These are phyloP conservation scores for Salix brachista DNA, from an alignment of 345 rosid genomes.

Conservation along the genomic window DNA sequence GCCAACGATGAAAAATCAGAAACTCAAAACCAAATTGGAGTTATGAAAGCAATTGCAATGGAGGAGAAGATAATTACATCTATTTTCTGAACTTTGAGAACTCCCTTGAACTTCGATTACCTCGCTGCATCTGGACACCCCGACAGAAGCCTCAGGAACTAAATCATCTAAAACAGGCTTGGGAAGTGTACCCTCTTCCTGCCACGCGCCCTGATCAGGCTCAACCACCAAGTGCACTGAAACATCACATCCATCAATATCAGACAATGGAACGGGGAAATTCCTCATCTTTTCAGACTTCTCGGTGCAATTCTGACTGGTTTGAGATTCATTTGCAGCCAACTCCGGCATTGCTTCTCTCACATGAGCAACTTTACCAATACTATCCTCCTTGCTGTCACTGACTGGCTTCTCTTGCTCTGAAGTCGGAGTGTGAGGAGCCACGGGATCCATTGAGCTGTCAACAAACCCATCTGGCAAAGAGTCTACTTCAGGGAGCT, in stretches of 20 bases:
- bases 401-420: slow-evolving; percentile 40
- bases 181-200: slow-evolving; percentile 20
- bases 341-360: slow-evolving; percentile 15
- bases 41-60: not conserved
- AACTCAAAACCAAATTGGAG: not conserved
- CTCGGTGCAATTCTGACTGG: slow-evolving; percentile 30
- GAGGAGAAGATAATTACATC: slow-evolving; percentile 36
- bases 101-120: slow-evolving; percentile 36
- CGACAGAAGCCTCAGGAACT: slow-evolving; percentile 23
- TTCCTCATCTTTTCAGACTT: slow-evolving; percentile 47
- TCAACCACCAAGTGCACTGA: slow-evolving; percentile 32
- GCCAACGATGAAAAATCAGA: slow-evolving; percentile 9
- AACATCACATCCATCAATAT: slow-evolving; percentile 39
- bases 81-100: slow-evolving; percentile 35
- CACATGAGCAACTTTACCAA: slow-evolving; percentile 17
- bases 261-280: slow-evolving; percentile 68
- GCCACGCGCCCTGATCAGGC: slow-evolving; percentile 25
- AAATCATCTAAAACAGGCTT: slow-evolving; percentile 12
- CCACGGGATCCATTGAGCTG: slow-evolving; percentile 47
- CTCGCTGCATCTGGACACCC: slow-evolving; percentile 26
- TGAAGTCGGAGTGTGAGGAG: slow-evolving; percentile 44
- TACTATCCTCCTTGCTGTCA: slow-evolving; percentile 28
- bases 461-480: slow-evolving; percentile 95
- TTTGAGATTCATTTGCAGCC: slow-evolving; percentile 18
- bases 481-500: slow-evolving; percentile 87